Evolutionary conservation across 306 rosid genomes (phyloP), one percentile per base, ranked within the genome.

Genomic region (Corylus heterophylla): DNA sequence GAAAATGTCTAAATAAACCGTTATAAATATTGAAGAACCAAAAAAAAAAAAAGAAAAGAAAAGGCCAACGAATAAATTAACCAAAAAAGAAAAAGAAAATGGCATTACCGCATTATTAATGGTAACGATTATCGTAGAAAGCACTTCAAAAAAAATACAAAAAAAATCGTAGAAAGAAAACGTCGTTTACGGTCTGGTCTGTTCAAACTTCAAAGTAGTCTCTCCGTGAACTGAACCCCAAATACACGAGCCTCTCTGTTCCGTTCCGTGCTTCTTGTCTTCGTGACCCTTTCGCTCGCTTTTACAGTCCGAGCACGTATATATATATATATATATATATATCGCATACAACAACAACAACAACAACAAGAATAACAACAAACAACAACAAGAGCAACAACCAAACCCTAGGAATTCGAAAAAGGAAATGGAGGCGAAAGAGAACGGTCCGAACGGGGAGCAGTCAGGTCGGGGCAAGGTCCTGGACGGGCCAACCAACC

Each of bases 401-500:
- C 9, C 44, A 63, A 73, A 68, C 79, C 90, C 83, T 71, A 81
- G 78, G 78, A 76, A 69, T 70, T 71, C 27, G 69, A 14, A 8
- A 54, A 67, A 69, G 67, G 49, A 49, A 22, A 92, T 93, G 97
- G 94, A 79, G 76, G 86, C 79, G 77, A 83, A 68, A 69, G 77
- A 45, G 80, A 95, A 91, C 85, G 97, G 92, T 17, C 84, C 88
- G 12, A 79, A 58, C 49, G 87, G 82, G 44, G 78, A 66, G 72
- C 20, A 17, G 69, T 76, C 87, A 7, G 63, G 58, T 82, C 87
- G 68, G 85, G 81, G 50, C 8, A 87, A 58, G 85, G 82, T 62
- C 11, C 39, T 95, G 6, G 76, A 42, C 2, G 91, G 91, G 14
- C 99, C 99, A 1, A 93, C 94, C 39, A 96, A 96, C 35, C 98